Base-by-base conservation (phyloP, 2,329 filamentous ascomycete genomes). In the Fusarium napiforme region DNA sequence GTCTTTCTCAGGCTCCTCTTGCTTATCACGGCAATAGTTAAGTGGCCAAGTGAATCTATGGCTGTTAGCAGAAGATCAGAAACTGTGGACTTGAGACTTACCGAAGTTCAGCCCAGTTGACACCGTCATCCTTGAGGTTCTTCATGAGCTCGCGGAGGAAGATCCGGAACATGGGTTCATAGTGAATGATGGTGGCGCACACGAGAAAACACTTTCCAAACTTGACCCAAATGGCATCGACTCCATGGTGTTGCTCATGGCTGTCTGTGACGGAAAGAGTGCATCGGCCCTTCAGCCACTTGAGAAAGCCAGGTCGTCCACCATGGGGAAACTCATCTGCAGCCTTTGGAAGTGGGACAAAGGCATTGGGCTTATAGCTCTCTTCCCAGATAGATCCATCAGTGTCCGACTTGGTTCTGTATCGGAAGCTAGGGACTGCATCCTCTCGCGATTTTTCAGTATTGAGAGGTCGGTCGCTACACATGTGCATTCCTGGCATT, bases 141-240 rank as follows among this genome's bases (percentile, higher is more conserved):
- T 84, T 84, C 81, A 97, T 89, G 76, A 98, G 86, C 28, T 89
- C 88, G 34, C 88, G 90, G 68, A 98, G 84, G 78, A 94, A 97
- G 23, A 86, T 85, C 30, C 94, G 90, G 83, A 93, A 96, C 71
- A 98, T 93, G 19, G 95, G 95, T 82, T 98, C 96, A 82, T 98
- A 97, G 82, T 93, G 93, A 55, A 97, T 87, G 58, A 97, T 88
- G 21, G 90, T 92, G 45, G 89, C 89, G 49, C 96, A 87, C 8
- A 96, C 89, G 6, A 87, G 83, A 82, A 98, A 97, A 69, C 92
- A 93, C 49, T 88, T 89, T 56, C 84, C 85, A 82, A 98, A 97
- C 79, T 96, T 95, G 30, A 86, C 84, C 95, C 95, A 98, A 61
- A 97, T 92, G 59, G 92, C 92, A 80, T 96, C 92, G 21, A 95